These are phyloP conservation scores for Colletotrichum aenigma DNA, from an alignment of 2,329 filamentous ascomycete species.

Conservation along the genomic window DNA sequence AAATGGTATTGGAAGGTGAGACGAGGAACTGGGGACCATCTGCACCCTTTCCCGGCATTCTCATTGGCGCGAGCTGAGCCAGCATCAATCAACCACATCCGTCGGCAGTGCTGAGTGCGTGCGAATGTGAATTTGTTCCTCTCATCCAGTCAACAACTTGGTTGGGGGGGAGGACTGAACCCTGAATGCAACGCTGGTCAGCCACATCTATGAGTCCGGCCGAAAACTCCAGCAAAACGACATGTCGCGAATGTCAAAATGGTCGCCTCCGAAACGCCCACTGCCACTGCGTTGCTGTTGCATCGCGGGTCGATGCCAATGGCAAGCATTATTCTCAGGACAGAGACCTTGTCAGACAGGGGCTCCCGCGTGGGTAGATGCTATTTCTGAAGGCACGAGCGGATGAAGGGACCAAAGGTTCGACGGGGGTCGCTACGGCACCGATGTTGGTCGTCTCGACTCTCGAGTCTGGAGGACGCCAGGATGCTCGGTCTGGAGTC, in stretches of 20 bases:
- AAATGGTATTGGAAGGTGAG: slow-evolving; percentile 25
- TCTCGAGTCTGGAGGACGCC: background rate
- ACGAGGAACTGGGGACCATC: slow-evolving; percentile 31
- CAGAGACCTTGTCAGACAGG: background rate
- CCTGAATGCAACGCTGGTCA: background rate
- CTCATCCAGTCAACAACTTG: background rate
- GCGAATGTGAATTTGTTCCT: background rate
- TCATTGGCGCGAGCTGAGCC: slow-evolving; percentile 31
- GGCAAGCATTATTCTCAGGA: background rate
- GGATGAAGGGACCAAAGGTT: slow-evolving; percentile 17
- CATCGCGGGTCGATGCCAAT: background rate
- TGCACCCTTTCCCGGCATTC: slow-evolving; percentile 27
- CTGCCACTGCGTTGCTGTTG: background rate
- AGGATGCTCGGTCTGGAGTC: background rate
- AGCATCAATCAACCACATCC: background rate
- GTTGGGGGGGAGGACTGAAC: background rate
- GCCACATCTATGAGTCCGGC: background rate
- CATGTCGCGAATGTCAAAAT: background rate
- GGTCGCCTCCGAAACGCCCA: background rate
- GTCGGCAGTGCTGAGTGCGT: background rate
- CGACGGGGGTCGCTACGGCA: slow-evolving; percentile 9
- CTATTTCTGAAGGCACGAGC: slow-evolving; percentile 14
- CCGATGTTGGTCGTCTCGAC: background rate
- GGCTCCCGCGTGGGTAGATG: slow-evolving; percentile 8
- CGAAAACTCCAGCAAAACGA: background rate